phyloP scores from a whole-genome alignment of 2,329 filamentous ascomycete species.

The Penicillium crustosum region DNA sequence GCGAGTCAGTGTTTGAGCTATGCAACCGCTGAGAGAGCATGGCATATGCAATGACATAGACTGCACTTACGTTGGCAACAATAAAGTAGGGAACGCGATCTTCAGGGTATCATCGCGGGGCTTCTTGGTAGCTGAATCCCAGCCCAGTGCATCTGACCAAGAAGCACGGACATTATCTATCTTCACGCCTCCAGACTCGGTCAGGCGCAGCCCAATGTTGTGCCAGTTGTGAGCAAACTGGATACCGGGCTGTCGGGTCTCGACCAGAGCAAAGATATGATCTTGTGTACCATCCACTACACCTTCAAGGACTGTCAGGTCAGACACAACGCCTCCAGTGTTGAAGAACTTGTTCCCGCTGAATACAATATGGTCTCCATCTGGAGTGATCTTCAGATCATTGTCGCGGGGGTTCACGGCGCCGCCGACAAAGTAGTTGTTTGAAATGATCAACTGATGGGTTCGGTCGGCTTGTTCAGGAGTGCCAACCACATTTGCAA shows the following conservation, averaged over 20 bases:
- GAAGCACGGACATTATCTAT: conserved; percentile 58
- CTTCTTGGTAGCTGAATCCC: conserved; percentile 53
- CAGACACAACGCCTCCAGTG: conserved; percentile 65
- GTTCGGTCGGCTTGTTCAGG: conserved; percentile 59
- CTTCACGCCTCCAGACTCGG: conserved; percentile 62
- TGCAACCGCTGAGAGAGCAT: background rate
- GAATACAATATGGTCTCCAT: conserved; percentile 58
- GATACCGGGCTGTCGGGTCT: conserved; percentile 59
- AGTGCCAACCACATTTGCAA: conserved; percentile 60
- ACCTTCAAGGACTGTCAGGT: conserved; percentile 65
- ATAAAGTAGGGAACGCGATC: conserved; percentile 57
- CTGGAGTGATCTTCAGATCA: conserved; percentile 57
- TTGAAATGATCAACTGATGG: conserved; percentile 58
- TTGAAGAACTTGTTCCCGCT: conserved; percentile 67
- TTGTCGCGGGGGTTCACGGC: conserved; percentile 66
- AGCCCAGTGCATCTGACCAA: conserved; percentile 64
- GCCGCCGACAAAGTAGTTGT: conserved; percentile 67
- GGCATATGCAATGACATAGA: background rate
- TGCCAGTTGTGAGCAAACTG: conserved; percentile 60
- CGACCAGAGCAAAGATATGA: conserved; percentile 64
- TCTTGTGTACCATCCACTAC: conserved; percentile 58
- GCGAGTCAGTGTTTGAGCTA: background rate
- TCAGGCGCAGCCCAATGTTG: conserved; percentile 63
- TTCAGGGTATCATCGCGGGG: conserved; percentile 53
- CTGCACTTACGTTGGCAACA: conserved; percentile 55